Conservation (phyloP, 2,329 filamentous ascomycete species). For the Zasmidium citrigriseum region DNA sequence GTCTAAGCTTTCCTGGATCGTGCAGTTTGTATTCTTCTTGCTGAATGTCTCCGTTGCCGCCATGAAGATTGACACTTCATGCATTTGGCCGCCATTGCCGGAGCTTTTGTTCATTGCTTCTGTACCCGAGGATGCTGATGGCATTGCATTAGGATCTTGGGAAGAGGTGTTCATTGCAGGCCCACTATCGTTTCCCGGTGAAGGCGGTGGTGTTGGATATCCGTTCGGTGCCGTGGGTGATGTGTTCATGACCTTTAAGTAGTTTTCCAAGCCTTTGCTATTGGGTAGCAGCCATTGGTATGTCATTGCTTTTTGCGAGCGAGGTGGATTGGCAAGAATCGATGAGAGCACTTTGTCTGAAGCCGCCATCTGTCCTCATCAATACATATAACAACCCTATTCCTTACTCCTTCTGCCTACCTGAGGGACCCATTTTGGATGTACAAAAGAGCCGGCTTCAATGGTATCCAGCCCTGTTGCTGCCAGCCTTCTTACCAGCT, state of each 20-base stretch:
- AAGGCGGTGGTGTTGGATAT: slow-evolving; percentile 49
- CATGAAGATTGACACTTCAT: slow-evolving; percentile 77
- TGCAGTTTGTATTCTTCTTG: slow-evolving; percentile 79
- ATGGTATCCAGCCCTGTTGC: slow-evolving; percentile 71
- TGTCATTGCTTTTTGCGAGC: slow-evolving; percentile 58
- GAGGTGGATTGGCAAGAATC: slow-evolving; percentile 60
- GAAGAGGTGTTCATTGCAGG: slow-evolving; percentile 46
- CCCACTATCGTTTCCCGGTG: slow-evolving; percentile 36
- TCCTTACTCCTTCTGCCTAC: slow-evolving; percentile 43
- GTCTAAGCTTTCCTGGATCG: slow-evolving; percentile 70
- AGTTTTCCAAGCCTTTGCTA: slow-evolving; percentile 68
- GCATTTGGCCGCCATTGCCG: slow-evolving; percentile 37
- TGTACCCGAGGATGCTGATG: slow-evolving; percentile 34
- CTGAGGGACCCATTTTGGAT: slow-evolving; percentile 83
- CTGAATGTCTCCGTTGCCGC: slow-evolving; percentile 81
- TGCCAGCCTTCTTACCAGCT: slow-evolving; percentile 70
- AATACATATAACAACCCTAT: slow-evolving; percentile 7
- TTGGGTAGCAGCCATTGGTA: slow-evolving; percentile 85
- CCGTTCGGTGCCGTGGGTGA: slow-evolving; percentile 44
- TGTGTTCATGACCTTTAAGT: slow-evolving; percentile 53
- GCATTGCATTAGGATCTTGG: slow-evolving; percentile 45
- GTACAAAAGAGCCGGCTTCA: slow-evolving; percentile 80
- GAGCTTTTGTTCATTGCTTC: slow-evolving; percentile 58
- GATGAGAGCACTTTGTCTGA: slow-evolving; percentile 73
- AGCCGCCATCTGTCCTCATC: slow-evolving; percentile 67